These are phyloP conservation scores for Rhodomyrtus psidioides DNA, from an alignment of 441 rosid species.

Conservation along the genomic window DNA sequence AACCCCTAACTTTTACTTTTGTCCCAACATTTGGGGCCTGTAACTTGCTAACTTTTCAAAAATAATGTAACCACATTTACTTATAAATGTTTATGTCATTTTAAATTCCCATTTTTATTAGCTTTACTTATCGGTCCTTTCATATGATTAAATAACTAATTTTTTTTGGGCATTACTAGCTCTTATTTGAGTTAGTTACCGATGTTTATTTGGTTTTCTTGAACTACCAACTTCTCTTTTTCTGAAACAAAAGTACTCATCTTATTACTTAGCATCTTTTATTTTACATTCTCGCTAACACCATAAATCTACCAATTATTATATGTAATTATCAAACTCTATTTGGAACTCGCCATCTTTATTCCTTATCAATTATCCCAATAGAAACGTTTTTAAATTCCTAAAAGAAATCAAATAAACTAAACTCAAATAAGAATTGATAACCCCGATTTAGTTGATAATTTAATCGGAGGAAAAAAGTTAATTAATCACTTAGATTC, in stretches of 20 bases:
- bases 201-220: neutral
- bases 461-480: neutral
- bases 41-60: neutral
- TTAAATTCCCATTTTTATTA: neutral
- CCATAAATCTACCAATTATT: neutral
- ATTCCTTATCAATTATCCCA: neutral
- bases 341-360: neutral
- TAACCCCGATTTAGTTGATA: neutral
- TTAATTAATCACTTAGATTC: neutral
- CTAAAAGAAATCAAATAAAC: neutral
- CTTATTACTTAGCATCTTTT: neutral
- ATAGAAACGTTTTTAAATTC: neutral
- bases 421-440: neutral
- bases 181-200: neutral
- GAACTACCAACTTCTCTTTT: neutral
- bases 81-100: neutral
- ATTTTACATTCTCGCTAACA: neutral
- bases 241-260: neutral
- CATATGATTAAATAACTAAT: neutral
- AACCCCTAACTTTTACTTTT: too few species aligned
- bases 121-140: neutral
- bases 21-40: too few species aligned
- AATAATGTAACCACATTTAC: neutral
- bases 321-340: neutral
- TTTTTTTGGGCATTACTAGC: neutral